A percentile compares a stretch with the other conserved stretches of the same genome.
phyloP scores from a whole-genome alignment of 2,329 filamentous ascomycete species.

The Phaeosphaeria sp. region DNA sequence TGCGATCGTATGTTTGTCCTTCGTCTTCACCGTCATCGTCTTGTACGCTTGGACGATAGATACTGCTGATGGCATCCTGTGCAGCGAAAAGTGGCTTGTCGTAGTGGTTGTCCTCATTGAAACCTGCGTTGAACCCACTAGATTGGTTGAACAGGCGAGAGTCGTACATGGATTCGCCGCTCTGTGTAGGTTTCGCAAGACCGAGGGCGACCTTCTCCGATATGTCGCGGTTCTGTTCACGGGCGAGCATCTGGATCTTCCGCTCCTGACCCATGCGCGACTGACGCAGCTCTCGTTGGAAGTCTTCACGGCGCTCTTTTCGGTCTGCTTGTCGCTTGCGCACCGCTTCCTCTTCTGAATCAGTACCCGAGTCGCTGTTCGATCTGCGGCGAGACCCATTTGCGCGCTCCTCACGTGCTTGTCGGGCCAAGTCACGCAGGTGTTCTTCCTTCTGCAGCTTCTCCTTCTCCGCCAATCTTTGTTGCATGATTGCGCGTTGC shows the following conservation, averaged over 20 bases:
- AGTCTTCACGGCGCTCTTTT: conserved; percentile 78
- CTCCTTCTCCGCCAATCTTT: conserved; percentile 94
- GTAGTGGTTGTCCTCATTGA: conserved; percentile 98
- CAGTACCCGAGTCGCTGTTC: conserved; percentile 50
- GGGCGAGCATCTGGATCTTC: conserved; percentile 87
- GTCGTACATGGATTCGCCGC: conserved; percentile 95
- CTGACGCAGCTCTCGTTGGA: conserved; percentile 88
- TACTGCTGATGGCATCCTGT: conserved; percentile 91
- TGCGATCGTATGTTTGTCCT: conserved; percentile 83
- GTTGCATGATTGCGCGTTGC: conserved; percentile 92
- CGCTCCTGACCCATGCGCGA: conserved; percentile 95
- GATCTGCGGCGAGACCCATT: conserved; percentile 53
- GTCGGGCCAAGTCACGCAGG: conserved; percentile 83
- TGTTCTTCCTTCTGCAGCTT: conserved; percentile 94
- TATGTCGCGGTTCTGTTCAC: conserved; percentile 95
- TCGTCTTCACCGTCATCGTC: conserved; percentile 78
- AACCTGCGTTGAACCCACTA: conserved; percentile 86
- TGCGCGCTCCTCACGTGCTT: conserved; percentile 82
- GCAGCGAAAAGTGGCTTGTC: conserved; percentile 97
- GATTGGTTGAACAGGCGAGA: conserved; percentile 93
- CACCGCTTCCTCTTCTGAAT: conserved; percentile 71
- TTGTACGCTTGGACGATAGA: conserved; percentile 80
- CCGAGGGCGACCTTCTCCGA: conserved; percentile 96
- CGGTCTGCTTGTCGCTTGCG: conserved; percentile 79
- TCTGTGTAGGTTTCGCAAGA: conserved; percentile 91